Evolutionary conservation across 2,329 filamentous ascomycete species (phyloP).

Genomic region (Helicocarpus griseus): DNA sequence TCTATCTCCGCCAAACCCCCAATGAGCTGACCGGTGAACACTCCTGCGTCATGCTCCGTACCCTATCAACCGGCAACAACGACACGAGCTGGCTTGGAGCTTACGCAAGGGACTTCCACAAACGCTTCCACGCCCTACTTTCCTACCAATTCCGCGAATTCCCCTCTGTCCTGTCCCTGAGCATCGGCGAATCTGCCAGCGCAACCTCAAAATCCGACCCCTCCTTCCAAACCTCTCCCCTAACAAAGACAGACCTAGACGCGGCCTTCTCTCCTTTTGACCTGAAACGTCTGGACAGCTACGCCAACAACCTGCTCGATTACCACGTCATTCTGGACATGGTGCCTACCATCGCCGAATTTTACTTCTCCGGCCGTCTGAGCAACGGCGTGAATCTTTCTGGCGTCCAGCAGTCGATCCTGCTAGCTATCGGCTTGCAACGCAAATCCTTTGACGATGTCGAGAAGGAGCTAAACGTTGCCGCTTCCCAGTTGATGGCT

Average conservation of each 20-base stretch:
- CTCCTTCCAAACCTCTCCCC: slow-evolving; percentile 41
- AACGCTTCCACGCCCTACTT: slow-evolving; percentile 78
- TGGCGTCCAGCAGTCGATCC: slow-evolving; percentile 74
- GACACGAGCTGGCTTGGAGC: slow-evolving; percentile 81
- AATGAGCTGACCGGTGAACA: slow-evolving; percentile 97
- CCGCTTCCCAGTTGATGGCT: slow-evolving; percentile 70
- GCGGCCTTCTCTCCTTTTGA: slow-evolving; percentile 77
- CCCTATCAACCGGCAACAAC: slow-evolving; percentile 50
- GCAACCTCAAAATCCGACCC: slow-evolving; percentile 59
- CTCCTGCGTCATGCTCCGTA: slow-evolving; percentile 92
- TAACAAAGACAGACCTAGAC: slow-evolving; percentile 71
- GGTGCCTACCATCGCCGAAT: slow-evolving; percentile 66
- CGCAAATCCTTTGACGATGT: slow-evolving; percentile 75
- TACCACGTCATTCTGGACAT: slow-evolving; percentile 96
- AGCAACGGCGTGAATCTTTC: slow-evolving; percentile 58
- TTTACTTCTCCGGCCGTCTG: slow-evolving; percentile 78
- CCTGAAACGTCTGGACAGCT: slow-evolving; percentile 86
- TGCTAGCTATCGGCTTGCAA: slow-evolving; percentile 86
- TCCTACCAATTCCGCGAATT: slow-evolving; percentile 90
- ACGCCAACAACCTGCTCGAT: slow-evolving; percentile 93
- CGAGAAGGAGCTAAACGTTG: slow-evolving; percentile 66
- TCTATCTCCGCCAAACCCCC: slow-evolving; percentile 88
- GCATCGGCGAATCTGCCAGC: slow-evolving; percentile 77
- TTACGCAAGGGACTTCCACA: slow-evolving; percentile 87
- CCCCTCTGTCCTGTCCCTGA: slow-evolving; percentile 65